phyloP scores from a whole-genome alignment of 2,329 filamentous ascomycete species.

The Grosmannia huntii region DNA sequence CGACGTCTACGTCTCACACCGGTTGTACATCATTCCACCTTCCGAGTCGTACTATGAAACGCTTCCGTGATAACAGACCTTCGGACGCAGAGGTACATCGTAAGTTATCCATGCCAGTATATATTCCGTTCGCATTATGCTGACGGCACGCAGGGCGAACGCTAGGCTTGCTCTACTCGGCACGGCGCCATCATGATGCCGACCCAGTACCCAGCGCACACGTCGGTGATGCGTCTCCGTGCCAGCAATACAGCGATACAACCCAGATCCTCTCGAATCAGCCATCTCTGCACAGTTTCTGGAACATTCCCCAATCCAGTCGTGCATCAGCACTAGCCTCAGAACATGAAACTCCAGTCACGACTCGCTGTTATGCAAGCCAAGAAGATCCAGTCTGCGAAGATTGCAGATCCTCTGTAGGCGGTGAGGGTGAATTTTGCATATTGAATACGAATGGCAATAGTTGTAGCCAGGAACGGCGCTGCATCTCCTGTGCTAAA shows the following conservation, averaged over 20 bases:
- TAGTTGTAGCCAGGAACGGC: conserved; percentile 15
- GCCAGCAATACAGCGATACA: neutral
- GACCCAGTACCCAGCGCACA: neutral
- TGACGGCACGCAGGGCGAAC: conserved; percentile 34
- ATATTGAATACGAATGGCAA: conserved; percentile 27
- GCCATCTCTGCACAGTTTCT: conserved; percentile 47
- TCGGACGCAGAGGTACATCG: conserved; percentile 42
- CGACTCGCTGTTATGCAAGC: neutral
- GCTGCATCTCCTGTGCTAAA: conserved; percentile 39
- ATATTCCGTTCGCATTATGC: neutral
- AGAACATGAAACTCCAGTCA: too few relatives aligned
- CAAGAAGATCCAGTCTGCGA: conserved; percentile 29
- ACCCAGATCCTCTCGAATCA: conserved; percentile 22
- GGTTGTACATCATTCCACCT: conserved; percentile 29
- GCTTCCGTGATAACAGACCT: conserved; percentile 45
- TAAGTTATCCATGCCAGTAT: conserved; percentile 22
- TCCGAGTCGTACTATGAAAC: conserved; percentile 46
- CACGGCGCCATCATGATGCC: conserved; percentile 13
- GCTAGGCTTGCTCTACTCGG: conserved; percentile 43
- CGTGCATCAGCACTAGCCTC: neutral
- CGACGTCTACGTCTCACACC: conserved; percentile 8
- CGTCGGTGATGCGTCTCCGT: neutral
- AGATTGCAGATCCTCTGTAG: conserved; percentile 31
- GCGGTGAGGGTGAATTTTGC: conserved; percentile 22
- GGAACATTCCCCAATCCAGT: conserved; percentile 30